Conservation (phyloP, 75 land plant species). For the Selaginella tamariscina region DNA sequence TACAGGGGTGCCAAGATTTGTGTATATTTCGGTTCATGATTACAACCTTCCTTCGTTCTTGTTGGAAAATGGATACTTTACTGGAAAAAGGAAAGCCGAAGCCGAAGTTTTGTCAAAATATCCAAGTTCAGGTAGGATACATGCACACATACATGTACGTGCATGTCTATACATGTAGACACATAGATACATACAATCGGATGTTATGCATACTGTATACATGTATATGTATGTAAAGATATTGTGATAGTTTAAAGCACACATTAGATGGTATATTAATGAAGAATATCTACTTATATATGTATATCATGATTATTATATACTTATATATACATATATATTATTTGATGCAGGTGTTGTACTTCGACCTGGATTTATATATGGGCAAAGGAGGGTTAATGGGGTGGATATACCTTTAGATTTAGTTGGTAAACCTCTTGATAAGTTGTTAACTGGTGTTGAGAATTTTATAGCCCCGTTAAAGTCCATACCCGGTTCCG, state of each 20-base stretch:
- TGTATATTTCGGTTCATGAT: constrained; percentile 90
- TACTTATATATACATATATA: too few relatives aligned
- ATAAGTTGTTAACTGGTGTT: constrained; percentile 48
- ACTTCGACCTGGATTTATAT: constrained; percentile 85
- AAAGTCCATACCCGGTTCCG: constrained; percentile 78
- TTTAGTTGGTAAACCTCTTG: constrained; percentile 68
- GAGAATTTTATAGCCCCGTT: constrained; percentile 54
- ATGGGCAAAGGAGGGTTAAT: constrained; percentile 73
- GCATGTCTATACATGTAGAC: too few relatives aligned
- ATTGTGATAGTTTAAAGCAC: too few relatives aligned
- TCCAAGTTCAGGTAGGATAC: constrained; percentile 62
- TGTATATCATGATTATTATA: too few relatives aligned
- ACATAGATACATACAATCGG: not conserved
- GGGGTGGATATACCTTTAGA: constrained; percentile 83
- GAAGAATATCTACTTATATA: too few relatives aligned
- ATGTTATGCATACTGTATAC: not conserved
- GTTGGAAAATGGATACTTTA: constrained; percentile 63
- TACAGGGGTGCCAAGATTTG: constrained; percentile 77
- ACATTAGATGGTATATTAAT: too few relatives aligned
- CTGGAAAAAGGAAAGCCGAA: constrained; percentile 87
- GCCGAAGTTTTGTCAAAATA: constrained; percentile 71
- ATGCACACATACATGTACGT: too few relatives aligned
- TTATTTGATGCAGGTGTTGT: constrained; percentile 61
- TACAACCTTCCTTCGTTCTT: constrained; percentile 84
- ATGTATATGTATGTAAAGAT: too few relatives aligned